Conservation (phyloP, 257 asterid genomes). For the Salvia rosmarinus region DNA sequence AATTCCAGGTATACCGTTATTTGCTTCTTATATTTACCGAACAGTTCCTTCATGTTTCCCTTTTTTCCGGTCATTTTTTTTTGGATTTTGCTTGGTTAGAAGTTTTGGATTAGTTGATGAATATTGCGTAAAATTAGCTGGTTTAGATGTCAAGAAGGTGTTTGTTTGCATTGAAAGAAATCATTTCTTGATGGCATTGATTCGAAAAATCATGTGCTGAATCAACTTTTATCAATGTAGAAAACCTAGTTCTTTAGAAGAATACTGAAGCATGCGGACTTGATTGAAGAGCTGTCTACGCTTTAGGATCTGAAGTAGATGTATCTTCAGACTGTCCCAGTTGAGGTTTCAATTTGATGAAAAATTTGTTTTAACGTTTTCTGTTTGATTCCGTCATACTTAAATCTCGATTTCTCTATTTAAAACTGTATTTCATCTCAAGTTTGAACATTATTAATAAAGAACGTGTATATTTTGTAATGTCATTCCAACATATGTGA, state of each 20-base stretch:
- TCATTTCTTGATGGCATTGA: background rate
- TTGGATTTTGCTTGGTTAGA: constrained; percentile 21
- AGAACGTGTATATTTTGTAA: background rate
- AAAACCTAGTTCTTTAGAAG: background rate
- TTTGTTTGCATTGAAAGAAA: background rate
- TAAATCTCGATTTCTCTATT: background rate
- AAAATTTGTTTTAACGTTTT: background rate
- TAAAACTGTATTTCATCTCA: background rate
- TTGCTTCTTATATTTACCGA: background rate
- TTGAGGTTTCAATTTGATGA: background rate
- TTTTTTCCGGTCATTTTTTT: background rate
- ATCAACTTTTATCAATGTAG: background rate
- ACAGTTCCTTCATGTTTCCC: background rate
- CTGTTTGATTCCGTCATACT: background rate
- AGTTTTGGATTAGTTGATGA: background rate
- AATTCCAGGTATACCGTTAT: constrained; percentile 26
- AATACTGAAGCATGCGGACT: background rate
- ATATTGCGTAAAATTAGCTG: background rate
- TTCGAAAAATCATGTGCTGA: background rate
- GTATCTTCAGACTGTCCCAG: background rate
- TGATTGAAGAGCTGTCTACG: background rate
- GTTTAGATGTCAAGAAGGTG: background rate
- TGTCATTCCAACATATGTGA: background rate
- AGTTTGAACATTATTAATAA: background rate
- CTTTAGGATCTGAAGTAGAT: background rate